Conservation (phyloP, 139 green algal species). For the Closterium sp. region DNA sequence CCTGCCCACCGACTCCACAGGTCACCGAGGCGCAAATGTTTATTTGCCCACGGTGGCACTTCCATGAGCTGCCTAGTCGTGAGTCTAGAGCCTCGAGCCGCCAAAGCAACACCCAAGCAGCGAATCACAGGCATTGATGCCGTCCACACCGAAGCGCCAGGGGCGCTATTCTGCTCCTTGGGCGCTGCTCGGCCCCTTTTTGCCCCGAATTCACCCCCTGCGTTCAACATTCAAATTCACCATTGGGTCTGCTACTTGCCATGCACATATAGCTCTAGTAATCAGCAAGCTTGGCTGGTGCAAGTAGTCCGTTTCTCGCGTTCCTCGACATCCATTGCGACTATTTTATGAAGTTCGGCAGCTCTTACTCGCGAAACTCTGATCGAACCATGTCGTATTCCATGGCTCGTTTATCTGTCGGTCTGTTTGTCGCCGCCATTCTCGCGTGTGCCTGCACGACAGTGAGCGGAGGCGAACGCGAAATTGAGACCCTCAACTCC, state of each 20-base stretch:
- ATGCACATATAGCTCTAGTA: no score
- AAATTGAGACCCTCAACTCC: neutral
- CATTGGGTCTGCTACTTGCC: no score
- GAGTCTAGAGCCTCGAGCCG: no score
- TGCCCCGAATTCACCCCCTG: neutral
- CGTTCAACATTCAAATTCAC: neutral
- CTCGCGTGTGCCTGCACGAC: neutral
- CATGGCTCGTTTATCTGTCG: neutral
- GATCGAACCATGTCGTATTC: neutral
- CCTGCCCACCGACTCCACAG: no score
- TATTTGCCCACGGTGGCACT: neutral
- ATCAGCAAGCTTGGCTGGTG: no score
- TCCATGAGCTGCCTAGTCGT: neutral
- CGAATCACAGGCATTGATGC: neutral
- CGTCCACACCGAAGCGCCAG: neutral
- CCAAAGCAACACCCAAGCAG: neutral
- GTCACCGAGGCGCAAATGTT: neutral
- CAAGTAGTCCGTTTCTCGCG: no score
- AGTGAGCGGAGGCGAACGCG: neutral
- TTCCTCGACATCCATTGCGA: neutral
- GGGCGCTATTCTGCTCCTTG: neutral
- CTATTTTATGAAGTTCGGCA: no score
- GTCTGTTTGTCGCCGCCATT: neutral
- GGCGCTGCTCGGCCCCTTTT: neutral
- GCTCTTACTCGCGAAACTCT: no score